A percentile compares a stretch with the other conserved stretches of the same genome.
These are phyloP conservation scores for Cystobasidium onofrii DNA, from an alignment of 768 basidiomycete species.

Conservation along the genomic window DNA sequence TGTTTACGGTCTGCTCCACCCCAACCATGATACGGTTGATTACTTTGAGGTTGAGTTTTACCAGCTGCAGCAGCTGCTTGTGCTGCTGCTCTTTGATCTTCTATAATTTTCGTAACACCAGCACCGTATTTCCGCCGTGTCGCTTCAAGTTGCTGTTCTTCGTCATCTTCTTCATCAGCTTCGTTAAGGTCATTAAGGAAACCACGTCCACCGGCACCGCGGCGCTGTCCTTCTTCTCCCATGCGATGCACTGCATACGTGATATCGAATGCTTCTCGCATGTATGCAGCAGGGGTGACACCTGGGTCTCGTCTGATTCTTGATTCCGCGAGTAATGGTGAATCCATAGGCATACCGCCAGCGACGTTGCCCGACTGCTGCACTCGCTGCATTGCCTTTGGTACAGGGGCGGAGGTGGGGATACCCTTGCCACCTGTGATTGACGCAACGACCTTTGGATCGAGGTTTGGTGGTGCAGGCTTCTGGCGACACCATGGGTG, in stretches of 20 bases:
- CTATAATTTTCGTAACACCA: conserved; percentile 44
- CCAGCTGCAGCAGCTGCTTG: conserved; percentile 38
- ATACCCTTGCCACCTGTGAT: conserved; percentile 17
- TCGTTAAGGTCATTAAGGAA: conserved; percentile 83
- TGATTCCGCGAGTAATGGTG: conserved; percentile 74
- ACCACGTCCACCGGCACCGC: conserved; percentile 76
- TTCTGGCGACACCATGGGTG: conserved; percentile 83
- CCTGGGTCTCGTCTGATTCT: conserved; percentile 64
- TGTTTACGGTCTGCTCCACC: conserved; percentile 49
- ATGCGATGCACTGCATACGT: conserved; percentile 98
- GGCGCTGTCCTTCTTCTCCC: conserved; percentile 92
- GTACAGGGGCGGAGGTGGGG: background rate
- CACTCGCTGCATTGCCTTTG: conserved; percentile 1
- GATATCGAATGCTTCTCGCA: conserved; percentile 94
- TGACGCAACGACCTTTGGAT: conserved; percentile 11
- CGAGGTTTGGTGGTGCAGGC: conserved; percentile 15
- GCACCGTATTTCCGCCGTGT: conserved; percentile 49
- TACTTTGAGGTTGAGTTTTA: conserved; percentile 23
- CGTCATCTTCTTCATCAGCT: conserved; percentile 67
- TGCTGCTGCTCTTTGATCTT: conserved; percentile 40
- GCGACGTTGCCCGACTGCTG: conserved; percentile 30
- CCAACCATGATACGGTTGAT: conserved; percentile 47
- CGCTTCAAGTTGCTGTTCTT: conserved; percentile 54
- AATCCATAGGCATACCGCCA: conserved; percentile 54
- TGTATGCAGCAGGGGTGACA: conserved; percentile 82